Evolutionary conservation across 2,329 filamentous ascomycete species (phyloP).

Genomic region (Arachnomyces sp.): DNA sequence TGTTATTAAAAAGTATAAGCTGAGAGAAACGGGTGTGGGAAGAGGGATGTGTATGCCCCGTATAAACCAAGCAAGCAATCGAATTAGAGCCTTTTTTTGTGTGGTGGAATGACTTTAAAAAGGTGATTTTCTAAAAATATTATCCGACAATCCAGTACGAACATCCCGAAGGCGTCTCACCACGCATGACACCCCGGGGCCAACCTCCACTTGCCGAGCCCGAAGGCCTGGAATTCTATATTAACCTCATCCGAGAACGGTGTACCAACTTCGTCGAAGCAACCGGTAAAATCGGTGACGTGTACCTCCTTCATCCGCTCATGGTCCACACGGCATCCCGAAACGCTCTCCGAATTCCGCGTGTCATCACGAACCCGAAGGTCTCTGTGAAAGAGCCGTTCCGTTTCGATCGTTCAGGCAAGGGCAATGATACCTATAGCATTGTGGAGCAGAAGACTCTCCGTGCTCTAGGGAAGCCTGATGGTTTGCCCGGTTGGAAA

Average conservation of each 20-base stretch:
- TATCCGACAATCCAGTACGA: slow-evolving; percentile 31
- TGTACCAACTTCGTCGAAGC: slow-evolving; percentile 44
- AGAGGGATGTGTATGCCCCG: too few relatives aligned
- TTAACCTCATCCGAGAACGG: slow-evolving; percentile 26
- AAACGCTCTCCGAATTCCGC: slow-evolving; percentile 40
- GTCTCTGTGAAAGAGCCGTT: slow-evolving; percentile 44
- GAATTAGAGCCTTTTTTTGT: not conserved
- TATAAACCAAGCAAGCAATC: not conserved
- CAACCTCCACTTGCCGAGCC: slow-evolving; percentile 21
- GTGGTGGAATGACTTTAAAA: too few relatives aligned
- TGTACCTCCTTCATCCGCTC: slow-evolving; percentile 48
- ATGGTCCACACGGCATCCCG: slow-evolving; percentile 49
- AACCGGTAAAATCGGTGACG: slow-evolving; percentile 47
- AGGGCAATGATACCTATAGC: not conserved
- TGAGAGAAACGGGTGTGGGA: too few relatives aligned
- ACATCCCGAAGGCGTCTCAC: slow-evolving; percentile 58
- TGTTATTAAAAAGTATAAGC: too few relatives aligned
- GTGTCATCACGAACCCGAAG: slow-evolving; percentile 51
- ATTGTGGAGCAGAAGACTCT: slow-evolving; percentile 6
- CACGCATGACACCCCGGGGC: slow-evolving; percentile 55
- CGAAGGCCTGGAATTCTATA: slow-evolving; percentile 29
- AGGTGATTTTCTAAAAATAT: not conserved
- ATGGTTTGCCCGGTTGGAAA: slow-evolving; percentile 39
- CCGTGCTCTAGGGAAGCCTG: not conserved
- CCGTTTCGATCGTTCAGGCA: slow-evolving; percentile 2